These are phyloP conservation scores for Boletus subcaerulescens DNA, from an alignment of 768 basidiomycete species.

Conservation along the genomic window DNA sequence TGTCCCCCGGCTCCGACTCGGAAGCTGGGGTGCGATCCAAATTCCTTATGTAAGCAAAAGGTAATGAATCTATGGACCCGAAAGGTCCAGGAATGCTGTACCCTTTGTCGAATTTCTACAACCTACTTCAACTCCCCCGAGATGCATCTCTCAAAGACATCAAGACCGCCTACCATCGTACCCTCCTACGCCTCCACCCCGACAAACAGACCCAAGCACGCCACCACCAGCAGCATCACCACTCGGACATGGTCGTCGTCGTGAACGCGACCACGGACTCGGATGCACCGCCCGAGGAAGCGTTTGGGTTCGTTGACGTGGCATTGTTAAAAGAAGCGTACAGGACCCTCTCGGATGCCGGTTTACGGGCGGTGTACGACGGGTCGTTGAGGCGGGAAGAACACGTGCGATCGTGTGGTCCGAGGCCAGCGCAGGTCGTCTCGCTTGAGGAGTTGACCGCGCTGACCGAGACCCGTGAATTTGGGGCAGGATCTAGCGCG, in stretches of 20 bases:
- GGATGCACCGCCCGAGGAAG: neutral
- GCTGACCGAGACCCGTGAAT: neutral
- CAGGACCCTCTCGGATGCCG: slow-evolving; percentile 49
- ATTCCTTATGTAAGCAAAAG: no score
- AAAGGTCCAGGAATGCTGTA: no score
- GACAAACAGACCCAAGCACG: slow-evolving; percentile 41
- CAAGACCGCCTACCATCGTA: slow-evolving; percentile 68
- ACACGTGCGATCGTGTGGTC: slow-evolving; percentile 27
- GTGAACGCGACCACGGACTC: slow-evolving; percentile 20
- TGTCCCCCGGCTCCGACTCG: no score
- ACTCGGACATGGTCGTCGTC: no score
- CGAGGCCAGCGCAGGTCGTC: slow-evolving; percentile 73
- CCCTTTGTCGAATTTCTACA: slow-evolving; percentile 49
- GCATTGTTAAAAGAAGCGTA: slow-evolving; percentile 68
- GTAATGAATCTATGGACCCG: no score
- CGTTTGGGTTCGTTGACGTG: slow-evolving; percentile 39
- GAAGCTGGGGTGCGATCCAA: no score
- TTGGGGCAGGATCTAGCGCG: neutral
- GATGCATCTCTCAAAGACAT: slow-evolving; percentile 53
- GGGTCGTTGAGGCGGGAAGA: slow-evolving; percentile 9
- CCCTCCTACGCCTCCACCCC: slow-evolving; percentile 64
- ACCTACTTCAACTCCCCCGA: slow-evolving; percentile 49
- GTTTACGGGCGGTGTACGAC: slow-evolving; percentile 54
- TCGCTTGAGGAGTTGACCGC: slow-evolving; percentile 69
- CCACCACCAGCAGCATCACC: slow-evolving; percentile 14